Base-by-base conservation (phyloP, 768 basidiomycete species). In the Tulasnella sp. region DNA sequence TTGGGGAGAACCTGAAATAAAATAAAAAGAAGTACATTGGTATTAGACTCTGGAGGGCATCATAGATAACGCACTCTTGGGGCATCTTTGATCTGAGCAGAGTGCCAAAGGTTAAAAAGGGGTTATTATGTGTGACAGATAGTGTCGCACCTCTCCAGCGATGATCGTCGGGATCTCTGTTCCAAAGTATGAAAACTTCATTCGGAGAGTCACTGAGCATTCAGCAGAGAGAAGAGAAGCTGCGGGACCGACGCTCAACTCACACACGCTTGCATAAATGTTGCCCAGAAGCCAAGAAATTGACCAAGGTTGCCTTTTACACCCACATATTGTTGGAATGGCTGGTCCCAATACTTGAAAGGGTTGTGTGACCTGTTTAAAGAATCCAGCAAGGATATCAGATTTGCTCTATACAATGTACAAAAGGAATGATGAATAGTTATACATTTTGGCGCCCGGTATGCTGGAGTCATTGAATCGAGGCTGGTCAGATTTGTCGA, bases 131-230 rank as follows among this genome's bases (percentile, higher is more conserved):
- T 51, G 1, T 8, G 8, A 22, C 21, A 31, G 10, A n/a, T 7
- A 50, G 49, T 22, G 19, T n/a, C 22, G 22, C 5, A 53, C 59
- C 59, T 60, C 59, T 46, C 59, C 59, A 25, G 50, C 49, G n/a
- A 49, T 49, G 3, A 60, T 43, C 1, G 49, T 22, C 1, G 50
- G 49, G 22, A 60, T 60, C 24, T 60, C 59, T 2, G 50, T 44
- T n/a, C 59, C 59, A 30, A 53, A 44, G 24, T 38, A 60, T 2
- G 59, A 60, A 11, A 52, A 19, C 50, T 43, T 19, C 8, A 3
- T 2, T 3, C 12, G 2, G n/a, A 45, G 3, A 17, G 8, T 7
- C 4, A 11, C 24, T 7, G 15, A 2, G 4, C 15, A 4, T 2
- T 41, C 24, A 22, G 21, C 4, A 4, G 34, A 11, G 31, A 24